Evolutionary conservation across 495 filamentous ascomycete species (phyloP).

Genomic region (Peziza echinospora): DNA sequence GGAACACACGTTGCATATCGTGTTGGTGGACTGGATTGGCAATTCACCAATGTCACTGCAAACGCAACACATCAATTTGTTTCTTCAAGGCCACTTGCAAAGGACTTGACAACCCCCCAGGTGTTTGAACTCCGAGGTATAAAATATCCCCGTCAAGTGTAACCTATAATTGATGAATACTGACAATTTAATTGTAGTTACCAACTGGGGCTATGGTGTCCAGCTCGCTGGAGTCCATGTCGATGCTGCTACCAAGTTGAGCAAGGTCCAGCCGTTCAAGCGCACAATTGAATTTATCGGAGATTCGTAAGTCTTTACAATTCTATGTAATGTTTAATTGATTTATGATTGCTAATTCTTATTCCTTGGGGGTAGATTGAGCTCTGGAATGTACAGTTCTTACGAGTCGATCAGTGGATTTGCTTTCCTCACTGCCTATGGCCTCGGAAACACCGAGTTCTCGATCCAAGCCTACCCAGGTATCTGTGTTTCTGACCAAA

Average conservation of each 20-base stretch:
- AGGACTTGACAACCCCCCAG: slow-evolving; percentile 22
- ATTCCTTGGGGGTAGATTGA: no score
- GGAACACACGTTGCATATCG: slow-evolving; percentile 40
- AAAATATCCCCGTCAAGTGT: no score
- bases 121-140: slow-evolving; percentile 32
- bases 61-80: slow-evolving; percentile 39
- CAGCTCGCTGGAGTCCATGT: slow-evolving; percentile 36
- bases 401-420: slow-evolving; percentile 42
- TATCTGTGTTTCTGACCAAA: slow-evolving; percentile 35
- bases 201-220: slow-evolving; percentile 46
- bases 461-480: slow-evolving; percentile 40
- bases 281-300: slow-evolving; percentile 46
- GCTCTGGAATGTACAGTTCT: slow-evolving; percentile 38
- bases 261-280: slow-evolving; percentile 29
- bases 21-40: slow-evolving; percentile 41
- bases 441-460: slow-evolving; percentile 42
- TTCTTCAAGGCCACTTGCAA: slow-evolving; percentile 23
- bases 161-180: no score
- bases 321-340: no score
- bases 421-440: slow-evolving; percentile 33
- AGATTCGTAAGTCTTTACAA: no score
- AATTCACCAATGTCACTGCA: slow-evolving; percentile 43
- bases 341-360: no score
- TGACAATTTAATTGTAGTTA: no score
- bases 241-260: slow-evolving; percentile 25